phyloP scores from a whole-genome alignment of 306 rosid species.

The Trichosanthes truncata region DNA sequence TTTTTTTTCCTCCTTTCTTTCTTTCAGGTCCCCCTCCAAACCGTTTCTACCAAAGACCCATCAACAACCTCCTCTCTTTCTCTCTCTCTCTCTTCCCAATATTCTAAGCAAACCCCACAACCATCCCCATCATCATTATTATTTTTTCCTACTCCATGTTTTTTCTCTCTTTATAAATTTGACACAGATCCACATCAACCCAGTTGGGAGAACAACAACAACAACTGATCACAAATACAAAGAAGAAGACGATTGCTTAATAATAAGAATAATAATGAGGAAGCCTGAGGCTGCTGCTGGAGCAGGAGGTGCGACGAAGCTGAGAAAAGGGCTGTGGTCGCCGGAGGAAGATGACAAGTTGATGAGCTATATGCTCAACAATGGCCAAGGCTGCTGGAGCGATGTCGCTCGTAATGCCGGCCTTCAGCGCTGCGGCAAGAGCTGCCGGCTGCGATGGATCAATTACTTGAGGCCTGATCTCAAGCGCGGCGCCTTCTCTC shows the following conservation, averaged over 20 bases:
- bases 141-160: constrained; percentile 51
- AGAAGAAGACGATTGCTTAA: not conserved
- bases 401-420: constrained; percentile 92
- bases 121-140: constrained; percentile 53
- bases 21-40: constrained; percentile 68
- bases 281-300: constrained; percentile 44
- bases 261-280: constrained; percentile 36
- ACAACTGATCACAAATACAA: not conserved
- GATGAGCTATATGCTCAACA: constrained; percentile 62
- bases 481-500: constrained; percentile 78
- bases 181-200: constrained; percentile 36
- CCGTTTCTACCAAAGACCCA: constrained; percentile 93
- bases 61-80: constrained; percentile 54
- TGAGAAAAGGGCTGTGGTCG: constrained; percentile 89
- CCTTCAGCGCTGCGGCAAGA: constrained; percentile 80
- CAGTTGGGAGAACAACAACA: constrained; percentile 13
- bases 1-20: constrained; percentile 7
- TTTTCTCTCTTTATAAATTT: constrained; percentile 31
- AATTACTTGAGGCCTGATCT: constrained; percentile 92
- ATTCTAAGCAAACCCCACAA: constrained; percentile 95
- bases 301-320: constrained; percentile 24
- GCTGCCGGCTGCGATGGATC: constrained; percentile 89
- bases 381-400: constrained; percentile 91
- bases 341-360: constrained; percentile 91
- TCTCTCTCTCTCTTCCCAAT: constrained; percentile 44